These are phyloP conservation scores for Geranium incanum DNA, from an alignment of 441 rosid genomes.

Conservation along the genomic window DNA sequence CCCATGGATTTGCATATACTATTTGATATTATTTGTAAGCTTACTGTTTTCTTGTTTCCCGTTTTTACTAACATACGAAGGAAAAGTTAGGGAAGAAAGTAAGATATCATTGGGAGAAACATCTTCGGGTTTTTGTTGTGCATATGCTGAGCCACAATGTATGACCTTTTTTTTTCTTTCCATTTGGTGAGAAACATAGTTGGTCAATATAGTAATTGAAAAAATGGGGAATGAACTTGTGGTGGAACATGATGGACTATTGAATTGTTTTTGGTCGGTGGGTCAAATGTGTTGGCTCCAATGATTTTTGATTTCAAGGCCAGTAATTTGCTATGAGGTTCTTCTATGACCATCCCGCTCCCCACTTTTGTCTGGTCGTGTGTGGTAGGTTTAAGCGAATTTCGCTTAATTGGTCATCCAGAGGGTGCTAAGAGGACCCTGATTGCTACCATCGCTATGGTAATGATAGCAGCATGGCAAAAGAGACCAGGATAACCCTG, in stretches of 20 bases:
- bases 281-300: neutral
- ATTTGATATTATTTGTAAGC: neutral
- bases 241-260: neutral
- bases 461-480: neutral
- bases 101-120: slow-evolving; percentile 2
- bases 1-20: neutral
- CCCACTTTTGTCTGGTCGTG: neutral
- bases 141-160: neutral
- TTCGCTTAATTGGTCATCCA: neutral
- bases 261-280: neutral
- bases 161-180: neutral
- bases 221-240: neutral
- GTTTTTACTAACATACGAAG: neutral
- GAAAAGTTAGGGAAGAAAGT: slow-evolving; percentile 1
- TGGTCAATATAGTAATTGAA: neutral
- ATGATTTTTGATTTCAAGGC: neutral
- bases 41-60: neutral
- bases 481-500: neutral
- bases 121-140: neutral
- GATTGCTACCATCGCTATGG: neutral
- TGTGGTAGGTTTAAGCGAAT: neutral
- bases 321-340: neutral
- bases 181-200: neutral
- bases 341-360: neutral
- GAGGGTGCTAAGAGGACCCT: neutral